phyloP scores from a whole-genome alignment of 2,329 filamentous ascomycete genomes.

The Fonsecaea pedrosoi region DNA sequence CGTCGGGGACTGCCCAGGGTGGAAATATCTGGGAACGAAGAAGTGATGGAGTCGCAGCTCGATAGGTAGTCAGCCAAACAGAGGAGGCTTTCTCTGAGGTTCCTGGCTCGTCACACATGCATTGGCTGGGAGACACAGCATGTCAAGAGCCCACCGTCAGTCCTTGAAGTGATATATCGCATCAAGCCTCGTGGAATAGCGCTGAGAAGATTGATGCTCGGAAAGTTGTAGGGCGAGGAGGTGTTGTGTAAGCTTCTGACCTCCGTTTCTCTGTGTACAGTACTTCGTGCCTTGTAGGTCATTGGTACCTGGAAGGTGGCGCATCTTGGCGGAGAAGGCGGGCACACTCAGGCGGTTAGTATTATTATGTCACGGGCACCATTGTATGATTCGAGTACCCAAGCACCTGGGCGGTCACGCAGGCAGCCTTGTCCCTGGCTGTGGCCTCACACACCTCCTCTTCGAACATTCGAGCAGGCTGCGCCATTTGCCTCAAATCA shows the following conservation, averaged over 20 bases:
- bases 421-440: too few species aligned
- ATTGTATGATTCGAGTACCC: too few species aligned
- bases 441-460: conserved; percentile 1
- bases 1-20: not conserved
- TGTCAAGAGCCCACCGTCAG: not conserved
- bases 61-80: not conserved
- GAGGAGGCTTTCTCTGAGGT: not conserved
- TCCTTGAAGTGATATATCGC: not conserved
- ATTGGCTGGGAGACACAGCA: not conserved
- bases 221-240: not conserved
- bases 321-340: not conserved
- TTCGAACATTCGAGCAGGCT: not conserved
- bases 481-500: not conserved
- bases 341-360: too few species aligned
- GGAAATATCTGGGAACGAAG: not conserved
- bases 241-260: not conserved
- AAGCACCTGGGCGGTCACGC: too few species aligned
- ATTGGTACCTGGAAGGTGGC: not conserved
- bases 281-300: too few species aligned
- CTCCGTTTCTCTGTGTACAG: too few species aligned
- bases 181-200: conserved; percentile 1
- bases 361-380: not conserved
- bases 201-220: not conserved
- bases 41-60: not conserved
- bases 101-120: not conserved